phyloP scores from a whole-genome alignment of 225 moss, liverwort and hornwort genomes.

The Takakia lepidozioides region DNA sequence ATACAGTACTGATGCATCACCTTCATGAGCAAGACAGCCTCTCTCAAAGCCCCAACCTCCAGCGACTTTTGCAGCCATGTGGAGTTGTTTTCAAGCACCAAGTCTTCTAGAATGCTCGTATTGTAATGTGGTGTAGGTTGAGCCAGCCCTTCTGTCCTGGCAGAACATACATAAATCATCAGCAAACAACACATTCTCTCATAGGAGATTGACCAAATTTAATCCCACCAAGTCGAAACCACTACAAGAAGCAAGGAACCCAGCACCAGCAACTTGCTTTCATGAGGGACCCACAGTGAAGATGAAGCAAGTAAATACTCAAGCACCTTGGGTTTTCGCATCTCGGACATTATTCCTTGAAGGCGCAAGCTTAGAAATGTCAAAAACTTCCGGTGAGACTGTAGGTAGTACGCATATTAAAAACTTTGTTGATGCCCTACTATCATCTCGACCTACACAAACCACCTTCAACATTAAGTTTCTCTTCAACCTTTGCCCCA shows the following conservation, averaged over 20 bases:
- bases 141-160: conserved; percentile 57
- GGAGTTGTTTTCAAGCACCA: conserved; percentile 47
- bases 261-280: no score
- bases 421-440: conserved; percentile 41
- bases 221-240: no score
- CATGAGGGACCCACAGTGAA: no score
- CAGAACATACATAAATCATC: conserved; percentile 12
- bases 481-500: no score
- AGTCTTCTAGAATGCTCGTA: conserved; percentile 73
- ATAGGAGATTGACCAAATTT: no score
- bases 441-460: conserved; percentile 32
- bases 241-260: neutral
- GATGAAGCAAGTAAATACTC: neutral
- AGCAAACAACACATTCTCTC: conserved; percentile 6
- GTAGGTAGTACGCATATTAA: conserved; percentile 61
- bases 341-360: conserved; percentile 69
- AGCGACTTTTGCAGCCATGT: conserved; percentile 32
- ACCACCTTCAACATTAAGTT: no score
- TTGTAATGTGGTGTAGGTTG: conserved; percentile 81
- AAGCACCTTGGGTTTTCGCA: conserved; percentile 42
- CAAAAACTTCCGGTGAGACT: conserved; percentile 49
- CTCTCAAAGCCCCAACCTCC: conserved; percentile 36
- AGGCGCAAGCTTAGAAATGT: conserved; percentile 46
- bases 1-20: no score
- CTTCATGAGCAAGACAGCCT: conserved; percentile 75